These are phyloP conservation scores for Mrakia gelida DNA, from an alignment of 768 basidiomycete genomes.

Conservation along the genomic window DNA sequence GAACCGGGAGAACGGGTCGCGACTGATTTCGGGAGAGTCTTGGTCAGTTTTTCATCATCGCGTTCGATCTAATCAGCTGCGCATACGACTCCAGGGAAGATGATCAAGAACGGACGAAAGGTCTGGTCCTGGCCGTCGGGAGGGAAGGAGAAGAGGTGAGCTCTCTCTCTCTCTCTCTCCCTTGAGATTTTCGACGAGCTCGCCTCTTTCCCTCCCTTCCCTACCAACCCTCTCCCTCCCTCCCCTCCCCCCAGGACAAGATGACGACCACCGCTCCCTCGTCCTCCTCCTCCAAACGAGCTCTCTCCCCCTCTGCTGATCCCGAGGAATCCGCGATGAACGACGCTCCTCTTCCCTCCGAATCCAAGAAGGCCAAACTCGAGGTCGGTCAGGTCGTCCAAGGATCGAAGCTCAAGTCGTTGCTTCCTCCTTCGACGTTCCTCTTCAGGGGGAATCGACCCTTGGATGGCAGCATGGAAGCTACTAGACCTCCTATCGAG, in stretches of 20 bases:
- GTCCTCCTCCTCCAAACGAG: constrained; percentile 1
- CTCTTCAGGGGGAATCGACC: constrained; percentile 20
- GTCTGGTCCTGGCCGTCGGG: no score
- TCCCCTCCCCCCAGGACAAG: neutral
- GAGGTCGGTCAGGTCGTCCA: neutral
- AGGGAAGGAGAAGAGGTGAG: no score
- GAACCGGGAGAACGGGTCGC: no score
- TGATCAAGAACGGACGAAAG: no score
- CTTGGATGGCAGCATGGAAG: constrained; percentile 10
- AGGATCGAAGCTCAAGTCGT: constrained; percentile 13
- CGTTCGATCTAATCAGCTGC: no score
- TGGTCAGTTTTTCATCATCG: no score
- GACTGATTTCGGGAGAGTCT: no score
- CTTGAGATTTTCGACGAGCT: neutral
- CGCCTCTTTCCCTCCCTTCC: neutral
- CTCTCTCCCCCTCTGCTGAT: neutral
- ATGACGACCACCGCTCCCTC: neutral
- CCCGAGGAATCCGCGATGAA: constrained; percentile 1
- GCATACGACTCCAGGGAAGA: no score
- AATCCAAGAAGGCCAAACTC: constrained; percentile 26
- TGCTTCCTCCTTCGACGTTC: constrained; percentile 32
- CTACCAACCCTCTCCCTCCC: neutral
- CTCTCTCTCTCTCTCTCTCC: no score
- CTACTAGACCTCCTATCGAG: constrained; percentile 48
- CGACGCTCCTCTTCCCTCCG: neutral